Evolutionary conservation across 768 basidiomycete species (phyloP), one percentile per base, ranked within the genome.

Genomic region (Tricholoma saponaceum): DNA sequence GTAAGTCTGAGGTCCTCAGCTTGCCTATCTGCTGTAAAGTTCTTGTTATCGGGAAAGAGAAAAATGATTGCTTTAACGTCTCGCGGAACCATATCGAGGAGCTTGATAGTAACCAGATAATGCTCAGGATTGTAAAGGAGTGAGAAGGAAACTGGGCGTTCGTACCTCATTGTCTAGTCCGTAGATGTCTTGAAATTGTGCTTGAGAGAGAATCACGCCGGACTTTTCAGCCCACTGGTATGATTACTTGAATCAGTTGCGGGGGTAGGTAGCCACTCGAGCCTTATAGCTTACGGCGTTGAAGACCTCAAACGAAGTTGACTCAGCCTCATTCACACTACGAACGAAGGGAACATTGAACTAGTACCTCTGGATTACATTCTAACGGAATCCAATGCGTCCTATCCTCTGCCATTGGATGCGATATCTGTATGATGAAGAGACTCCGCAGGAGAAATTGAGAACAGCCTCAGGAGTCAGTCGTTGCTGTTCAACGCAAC

Each of bases 51-150:
- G 7, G 82, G 95, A 72, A 96, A 98, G 22, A 97, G 79, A 5
- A 98, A 75, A 6, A 96, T 74, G 8, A 97, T 82, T 0, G 95
- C 95, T 66, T 89, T 88, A 30, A 89, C 89, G 0, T 90, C 93
- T 60, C 78, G 69, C 0, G 88, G 77, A 0, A 95, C 86, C 66
- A 91, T 77, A 0, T 57, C 72, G 2, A 96, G 82, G 32, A 95
- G 79, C 83, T 97, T 49, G 44, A 51, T 3, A 22, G n/a, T 9
- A 50, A n/a, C 4, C 18, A 43, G 7, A 22, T 16, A 8, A 8
- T 20, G 9, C 22, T 20, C 5, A 20, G 18, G 4, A 20, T 43
- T 7, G 20, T 4, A 43, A 3, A n/a, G n/a, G 41, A 18, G 20
- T 37, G 8, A 26, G 10, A 4, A 8, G n/a, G 26, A 5, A 20